Evolutionary conservation across 2,329 filamentous ascomycete species (phyloP).

Genomic region (Scedosporium minutisporum): DNA sequence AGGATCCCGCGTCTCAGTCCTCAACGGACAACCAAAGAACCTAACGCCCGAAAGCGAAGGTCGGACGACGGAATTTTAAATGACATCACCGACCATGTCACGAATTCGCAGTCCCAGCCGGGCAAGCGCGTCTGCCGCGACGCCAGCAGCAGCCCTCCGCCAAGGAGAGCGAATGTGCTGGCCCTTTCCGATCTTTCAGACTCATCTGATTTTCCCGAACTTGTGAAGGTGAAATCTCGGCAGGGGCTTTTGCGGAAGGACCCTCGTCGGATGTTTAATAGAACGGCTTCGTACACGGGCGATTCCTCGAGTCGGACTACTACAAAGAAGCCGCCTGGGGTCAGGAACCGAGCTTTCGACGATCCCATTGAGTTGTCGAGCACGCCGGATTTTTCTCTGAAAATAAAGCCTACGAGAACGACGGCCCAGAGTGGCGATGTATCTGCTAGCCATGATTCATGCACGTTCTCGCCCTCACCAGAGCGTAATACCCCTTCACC

Average conservation of each 20-base stretch:
- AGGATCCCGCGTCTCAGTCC: neutral
- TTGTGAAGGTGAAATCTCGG: neutral
- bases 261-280: neutral
- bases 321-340: neutral
- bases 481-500: too few species aligned
- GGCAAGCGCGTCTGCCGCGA: neutral
- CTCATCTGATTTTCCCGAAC: neutral
- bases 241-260: neutral
- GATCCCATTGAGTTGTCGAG: slow-evolving; percentile 28
- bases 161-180: neutral
- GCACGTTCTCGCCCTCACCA: neutral
- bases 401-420: neutral
- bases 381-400: slow-evolving; percentile 16
- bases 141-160: neutral
- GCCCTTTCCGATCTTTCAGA: slow-evolving; percentile 2
- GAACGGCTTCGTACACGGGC: slow-evolving; percentile 10
- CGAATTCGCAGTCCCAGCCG: neutral
- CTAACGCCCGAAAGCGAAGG: neutral
- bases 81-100: neutral
- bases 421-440: neutral
- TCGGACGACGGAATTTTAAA: neutral
- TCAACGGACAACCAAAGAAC: neutral
- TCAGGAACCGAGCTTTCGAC: neutral
- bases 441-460: neutral
- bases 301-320: slow-evolving; percentile 23